Evolutionary conservation across 176 grass and related monocot genomes (phyloP), one percentile per base, ranked within the genome.

Genomic region (Poa annua): DNA sequence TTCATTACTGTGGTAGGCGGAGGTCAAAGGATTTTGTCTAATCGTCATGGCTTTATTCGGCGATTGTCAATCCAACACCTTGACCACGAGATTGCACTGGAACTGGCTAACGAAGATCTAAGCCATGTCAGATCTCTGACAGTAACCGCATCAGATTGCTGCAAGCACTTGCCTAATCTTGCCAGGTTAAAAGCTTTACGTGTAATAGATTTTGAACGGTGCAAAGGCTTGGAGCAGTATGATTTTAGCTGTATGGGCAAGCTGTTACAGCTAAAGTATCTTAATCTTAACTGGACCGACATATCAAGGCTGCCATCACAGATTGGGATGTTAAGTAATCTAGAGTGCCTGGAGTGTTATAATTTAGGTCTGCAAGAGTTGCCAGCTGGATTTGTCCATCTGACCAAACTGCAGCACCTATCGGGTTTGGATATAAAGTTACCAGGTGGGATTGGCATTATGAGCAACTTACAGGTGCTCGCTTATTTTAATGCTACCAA

Each of bases 1-100:
- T 88, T 88, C 13, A 54, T 74, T 44, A 84, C 74, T 12, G 3
- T 71, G 3, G 11, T 71, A 45, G 10, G 4, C 21, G 38, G 20
- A 5, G 9, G 42, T 11, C 38, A 71, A 44, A 45, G 3, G 1
- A 11, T 0, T 2, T 11, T 42, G 21, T 8, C 36, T 21, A 69
- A 11, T 44, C 15, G 1, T 0, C 11, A 24, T 22, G 2, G 19
- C 9, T 8, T 13, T 41, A n/a, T 70, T 21, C 66, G 38, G 2
- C 66, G 66, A 44, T 22, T 70, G 22, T 70, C 66, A 3, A 24
- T 70, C 20, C 38, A 70, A 0, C 4, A 45, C 38, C 44, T 19
- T 22, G 4, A 22, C 38, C 36, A 42, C 0, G 39, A 41, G 39
- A 6, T 41, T 41, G 15, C 0, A 70, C 4, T 2, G 44, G 9